Evolutionary conservation across 257 asterid species (phyloP), one percentile per base, ranked within the genome.

Genomic region (Handroanthus guayacan): DNA sequence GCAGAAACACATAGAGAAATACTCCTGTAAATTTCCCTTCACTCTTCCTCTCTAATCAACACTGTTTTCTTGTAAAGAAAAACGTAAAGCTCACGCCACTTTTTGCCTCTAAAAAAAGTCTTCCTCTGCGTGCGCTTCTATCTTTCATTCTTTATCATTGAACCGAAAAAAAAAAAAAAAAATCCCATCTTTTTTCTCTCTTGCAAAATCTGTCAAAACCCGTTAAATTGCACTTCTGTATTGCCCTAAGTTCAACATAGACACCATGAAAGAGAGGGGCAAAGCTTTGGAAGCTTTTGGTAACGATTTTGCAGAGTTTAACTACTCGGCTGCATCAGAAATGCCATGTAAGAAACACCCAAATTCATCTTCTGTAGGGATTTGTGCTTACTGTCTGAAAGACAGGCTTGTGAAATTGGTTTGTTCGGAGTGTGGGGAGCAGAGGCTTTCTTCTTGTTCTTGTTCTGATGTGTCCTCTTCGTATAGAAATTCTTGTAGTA

Each of bases 341-440:
- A 79, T 88, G 55, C 89, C 93, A 1, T 95, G 99, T 84, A 75
- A 70, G 62, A 95, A 91, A 67, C 99, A 95, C 78, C 99, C 98
- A 0, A 83, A 70, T 43, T 83, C 92, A 0, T 75, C 92, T 3
- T 76, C 94, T 3, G 86, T 86, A 6, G 99, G 99, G 2, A 84
- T 95, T 17, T 95, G 99, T 71, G 85, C 99, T 31, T 31, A 71
- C 83, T 95, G 99, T 36, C 83, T 95, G 3, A 92, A 88, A 75
- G 99, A 95, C 11, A 78, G 87, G 79, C 83, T 95, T n/a, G 86
- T 89, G 16, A 84, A 88, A 5, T 54, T 95, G 43, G 89, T 95
- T 4, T 95, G 99, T 82, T 85, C 97, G 0, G 99, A 95, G 25
- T 95, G 99, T 68, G 99, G 99, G 43, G 99, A 95, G 69, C 96